Evolutionary conservation across 1,284 basidiomycete genomes (phyloP).

Genomic region (Dichomitus squalens): DNA sequence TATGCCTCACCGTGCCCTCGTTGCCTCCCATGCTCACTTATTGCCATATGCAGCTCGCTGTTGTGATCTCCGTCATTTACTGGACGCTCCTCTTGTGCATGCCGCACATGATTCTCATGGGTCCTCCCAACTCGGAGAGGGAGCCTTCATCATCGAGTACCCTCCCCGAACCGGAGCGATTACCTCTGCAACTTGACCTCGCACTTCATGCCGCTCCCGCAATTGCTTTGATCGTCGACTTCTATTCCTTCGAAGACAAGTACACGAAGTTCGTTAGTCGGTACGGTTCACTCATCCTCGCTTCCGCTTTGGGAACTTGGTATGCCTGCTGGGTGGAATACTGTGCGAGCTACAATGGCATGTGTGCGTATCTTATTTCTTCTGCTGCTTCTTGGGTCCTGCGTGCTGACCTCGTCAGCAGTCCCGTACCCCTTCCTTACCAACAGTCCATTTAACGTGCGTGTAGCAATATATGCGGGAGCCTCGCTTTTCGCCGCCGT

Average conservation of each 20-base stretch:
- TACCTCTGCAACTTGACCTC: constrained; percentile 68
- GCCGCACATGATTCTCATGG: constrained; percentile 52
- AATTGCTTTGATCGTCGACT: constrained; percentile 65
- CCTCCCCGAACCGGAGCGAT: constrained; percentile 42
- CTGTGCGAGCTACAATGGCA: constrained; percentile 62
- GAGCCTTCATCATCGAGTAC: constrained; percentile 42
- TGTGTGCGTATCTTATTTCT: constrained; percentile 52
- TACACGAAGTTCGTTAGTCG: constrained; percentile 51
- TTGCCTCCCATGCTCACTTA: not conserved
- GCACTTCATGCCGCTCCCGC: constrained; percentile 70
- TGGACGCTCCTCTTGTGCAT: constrained; percentile 60
- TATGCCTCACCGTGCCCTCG: constrained; percentile 31
- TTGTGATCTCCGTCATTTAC: constrained; percentile 74
- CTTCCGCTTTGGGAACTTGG: constrained; percentile 46
- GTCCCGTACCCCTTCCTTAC: constrained; percentile 86
- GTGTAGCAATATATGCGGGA: constrained; percentile 63
- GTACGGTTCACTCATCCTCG: constrained; percentile 47
- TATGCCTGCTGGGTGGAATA: constrained; percentile 74
- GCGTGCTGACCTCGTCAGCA: constrained; percentile 29
- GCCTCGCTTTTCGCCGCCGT: constrained; percentile 54
- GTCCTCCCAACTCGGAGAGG: constrained; percentile 24
- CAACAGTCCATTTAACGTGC: constrained; percentile 50
- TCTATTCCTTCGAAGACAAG: constrained; percentile 66
- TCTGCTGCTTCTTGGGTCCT: not conserved
- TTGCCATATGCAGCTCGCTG: constrained; percentile 48